Conservation (phyloP, 306 rosid genomes). For the Quercus berberidifolia region DNA sequence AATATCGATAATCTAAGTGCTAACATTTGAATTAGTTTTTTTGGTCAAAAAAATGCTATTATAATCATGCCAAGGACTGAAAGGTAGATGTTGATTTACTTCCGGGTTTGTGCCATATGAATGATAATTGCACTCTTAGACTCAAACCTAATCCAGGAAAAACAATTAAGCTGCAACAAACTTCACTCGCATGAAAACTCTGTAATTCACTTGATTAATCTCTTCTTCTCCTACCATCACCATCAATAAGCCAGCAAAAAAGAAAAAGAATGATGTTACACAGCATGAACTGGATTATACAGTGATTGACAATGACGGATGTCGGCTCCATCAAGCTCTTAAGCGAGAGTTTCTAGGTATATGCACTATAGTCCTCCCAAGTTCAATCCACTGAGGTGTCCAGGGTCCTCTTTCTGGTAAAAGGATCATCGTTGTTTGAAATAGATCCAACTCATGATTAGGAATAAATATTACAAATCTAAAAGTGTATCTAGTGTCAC, state of each 20-base stretch:
- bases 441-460: too few species aligned
- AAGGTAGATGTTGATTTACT: too few species aligned
- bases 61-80: too few species aligned
- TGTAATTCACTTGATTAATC: background rate
- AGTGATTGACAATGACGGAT: background rate
- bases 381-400: background rate
- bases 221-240: background rate
- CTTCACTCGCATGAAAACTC: background rate
- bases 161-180: background rate
- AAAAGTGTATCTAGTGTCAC: too few species aligned
- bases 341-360: background rate
- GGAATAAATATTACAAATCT: too few species aligned
- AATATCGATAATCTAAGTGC: too few species aligned
- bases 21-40: too few species aligned
- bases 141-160: too few species aligned
- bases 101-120: too few species aligned
- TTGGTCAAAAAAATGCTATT: too few species aligned
- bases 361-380: background rate
- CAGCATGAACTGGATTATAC: background rate
- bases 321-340: background rate
- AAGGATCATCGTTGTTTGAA: too few species aligned
- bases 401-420: background rate
- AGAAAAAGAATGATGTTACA: background rate
- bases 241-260: background rate
- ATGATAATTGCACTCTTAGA: too few species aligned